Conservation (phyloP, 106 monocot species). For the Allium fistulosum region DNA sequence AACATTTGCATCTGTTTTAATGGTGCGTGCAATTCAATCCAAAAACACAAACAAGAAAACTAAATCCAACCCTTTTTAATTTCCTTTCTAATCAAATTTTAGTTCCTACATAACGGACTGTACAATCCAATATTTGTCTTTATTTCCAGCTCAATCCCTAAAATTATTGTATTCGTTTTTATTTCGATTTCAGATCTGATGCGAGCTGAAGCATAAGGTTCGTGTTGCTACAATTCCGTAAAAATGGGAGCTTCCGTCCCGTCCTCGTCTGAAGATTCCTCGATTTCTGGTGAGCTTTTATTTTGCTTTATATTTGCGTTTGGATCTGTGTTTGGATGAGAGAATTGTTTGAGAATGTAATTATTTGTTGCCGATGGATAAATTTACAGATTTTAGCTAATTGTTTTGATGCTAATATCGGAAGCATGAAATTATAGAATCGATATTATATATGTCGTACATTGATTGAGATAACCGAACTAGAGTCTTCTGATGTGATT, state of each 20-base stretch:
- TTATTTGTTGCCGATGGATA: neutral
- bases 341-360: neutral
- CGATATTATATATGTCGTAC: neutral
- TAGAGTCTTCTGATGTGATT: neutral
- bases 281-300: conserved; percentile 3
- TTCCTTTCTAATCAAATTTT: no score
- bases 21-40: no score
- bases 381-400: neutral
- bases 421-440: neutral
- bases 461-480: neutral
- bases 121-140: no score
- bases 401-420: neutral
- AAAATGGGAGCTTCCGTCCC: neutral
- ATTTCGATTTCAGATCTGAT: conserved; percentile 8
- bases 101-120: no score
- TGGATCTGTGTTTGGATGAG: neutral
- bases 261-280: neutral
- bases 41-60: no score
- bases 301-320: neutral
- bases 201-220: conserved; percentile 3
- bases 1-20: no score
- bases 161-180: no score
- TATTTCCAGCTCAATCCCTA: no score
- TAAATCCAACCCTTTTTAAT: no score
- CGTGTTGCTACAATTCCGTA: neutral